Base-by-base conservation (phyloP, 2,329 filamentous ascomycete genomes). In the Diaporthe velutina region DNA sequence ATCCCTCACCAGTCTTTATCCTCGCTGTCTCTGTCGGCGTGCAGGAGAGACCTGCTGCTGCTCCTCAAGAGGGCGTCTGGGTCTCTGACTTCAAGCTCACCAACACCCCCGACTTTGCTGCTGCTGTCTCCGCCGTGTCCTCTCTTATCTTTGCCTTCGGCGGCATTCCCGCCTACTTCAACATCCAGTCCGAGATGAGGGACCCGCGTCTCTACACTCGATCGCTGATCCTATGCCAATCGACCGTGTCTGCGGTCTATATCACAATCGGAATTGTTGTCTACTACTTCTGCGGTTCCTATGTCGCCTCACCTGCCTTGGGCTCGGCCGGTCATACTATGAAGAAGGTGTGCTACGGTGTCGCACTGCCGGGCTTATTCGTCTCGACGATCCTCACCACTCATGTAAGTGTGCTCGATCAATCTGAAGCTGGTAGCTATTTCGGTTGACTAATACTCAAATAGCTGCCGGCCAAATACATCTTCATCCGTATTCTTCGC, bases 151-250 rank as follows among this genome's bases (percentile, higher is more conserved):
- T 89, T 54, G 88, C 87, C 1, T 85, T 84, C 2, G 86, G 88
- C 0, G 89, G 87, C 30, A 90, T 86, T 6, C 86, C 83, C 4
- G 87, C 87, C 7, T 91, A 90, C 79, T 80, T 91, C 6, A 88
- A 88, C 9, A 87, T 91, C 64, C 90, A 91, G 71, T 87, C 86
- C 0, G 90, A 92, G 81, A 92, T 92, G 88, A 83, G 83, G 38
- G 83, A 86, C 28, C 88, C 89, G 0, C 83, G 82, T 30, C 86
- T 90, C 70, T 91, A 86, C 78, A 72, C 71, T 60, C 77, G 81
- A 73, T 80, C 81, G 3, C 76, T 77, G 0, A 76, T 79, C 28
- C 42, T 79, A 2, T 78, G 78, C 6, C 78, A 79, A 40, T 70
- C 77, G 28, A 61, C 81, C 12, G 79, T 82, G 7, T 76, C 77